Conservation (phyloP, 768 basidiomycete genomes). For the Hygrophorus pudorinus region DNA sequence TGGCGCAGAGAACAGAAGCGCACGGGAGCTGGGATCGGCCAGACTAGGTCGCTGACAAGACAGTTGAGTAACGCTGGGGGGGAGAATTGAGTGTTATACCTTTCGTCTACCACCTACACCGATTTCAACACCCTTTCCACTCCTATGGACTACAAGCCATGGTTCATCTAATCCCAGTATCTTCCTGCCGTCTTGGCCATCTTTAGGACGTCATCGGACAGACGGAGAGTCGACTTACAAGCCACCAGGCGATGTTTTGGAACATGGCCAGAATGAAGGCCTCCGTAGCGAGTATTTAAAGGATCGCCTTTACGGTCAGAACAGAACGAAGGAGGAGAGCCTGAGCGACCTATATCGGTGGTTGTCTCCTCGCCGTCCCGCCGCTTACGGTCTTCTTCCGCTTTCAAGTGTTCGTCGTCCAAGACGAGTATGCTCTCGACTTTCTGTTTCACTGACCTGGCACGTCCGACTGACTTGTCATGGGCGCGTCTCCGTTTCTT, state of each 20-base stretch:
- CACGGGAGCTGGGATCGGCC: constrained; percentile 46
- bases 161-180: constrained; percentile 51
- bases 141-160: constrained; percentile 36
- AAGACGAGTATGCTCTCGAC: not conserved
- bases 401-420: constrained; percentile 13
- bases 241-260: constrained; percentile 54
- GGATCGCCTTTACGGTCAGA: constrained; percentile 60
- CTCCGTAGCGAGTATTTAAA: constrained; percentile 60
- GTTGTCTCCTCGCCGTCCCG: constrained; percentile 2
- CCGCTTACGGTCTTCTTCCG: constrained; percentile 15
- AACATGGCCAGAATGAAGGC: constrained; percentile 48
- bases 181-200: constrained; percentile 44
- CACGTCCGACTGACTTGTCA: constrained; percentile 8
- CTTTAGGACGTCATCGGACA: constrained; percentile 34
- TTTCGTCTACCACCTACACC: constrained; percentile 32
- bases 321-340: constrained; percentile 34
- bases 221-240: constrained; percentile 32
- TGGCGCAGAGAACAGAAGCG: constrained; percentile 43
- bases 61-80: not conserved
- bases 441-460: not conserved
- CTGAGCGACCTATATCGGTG: constrained; percentile 20
- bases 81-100: constrained; percentile 20
- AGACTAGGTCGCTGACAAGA: constrained; percentile 34
- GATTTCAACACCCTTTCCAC: constrained; percentile 49
- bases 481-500: constrained; percentile 20